Base-by-base conservation (phyloP, 2,329 filamentous ascomycete species). In the Ceratocystiopsis minuta region DNA sequence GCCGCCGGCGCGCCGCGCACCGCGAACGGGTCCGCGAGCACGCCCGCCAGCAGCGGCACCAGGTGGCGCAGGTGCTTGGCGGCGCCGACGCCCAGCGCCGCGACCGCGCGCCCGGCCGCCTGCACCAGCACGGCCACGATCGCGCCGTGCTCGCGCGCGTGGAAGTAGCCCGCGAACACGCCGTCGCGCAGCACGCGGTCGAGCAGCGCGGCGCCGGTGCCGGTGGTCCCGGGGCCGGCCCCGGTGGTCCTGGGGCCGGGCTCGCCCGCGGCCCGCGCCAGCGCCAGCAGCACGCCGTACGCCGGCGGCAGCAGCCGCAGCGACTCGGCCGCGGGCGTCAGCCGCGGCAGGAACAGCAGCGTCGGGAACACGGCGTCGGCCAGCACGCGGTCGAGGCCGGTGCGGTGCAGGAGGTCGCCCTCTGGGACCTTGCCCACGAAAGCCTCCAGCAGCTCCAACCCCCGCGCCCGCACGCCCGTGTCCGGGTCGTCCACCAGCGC, bases 321-420 rank as follows among this genome's bases (percentile, higher is more conserved):
- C 4, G 81, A 81, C 43, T 90, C 80, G 0, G 66, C 55, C 52
- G 83, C 79, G 0, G 81, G 75, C 0, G 84, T 94, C 36, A 93
- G 62, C 13, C 68, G 74, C 0, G 88, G 87, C 6, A 94, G 66
- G 51, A 76, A 82, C 9, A 79, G 67, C n/a, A 94, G 67, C 33
- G 77, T 75, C 1, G 84, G 81, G 48, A 78, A 68, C 2, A 84
- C 59, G 3, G 77, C 71, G 16, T 84, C 71, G 51, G 78, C 70
- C 46, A 88, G 79, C 20, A 88, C 69, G 14, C 67, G 60, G 17
- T 68, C 70, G 9, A 88, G 70, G 1, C 81, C 80, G 0, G 75
- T 81, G 5, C 34, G 31, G 13, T 42, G 44, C 34, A 51, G 44
- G 17, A 46, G 18, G 4, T 20, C 20, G 34, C 37, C 28, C 16